These are phyloP conservation scores for Penicillium hordei DNA, from an alignment of 2,329 filamentous ascomycete genomes.

Conservation along the genomic window DNA sequence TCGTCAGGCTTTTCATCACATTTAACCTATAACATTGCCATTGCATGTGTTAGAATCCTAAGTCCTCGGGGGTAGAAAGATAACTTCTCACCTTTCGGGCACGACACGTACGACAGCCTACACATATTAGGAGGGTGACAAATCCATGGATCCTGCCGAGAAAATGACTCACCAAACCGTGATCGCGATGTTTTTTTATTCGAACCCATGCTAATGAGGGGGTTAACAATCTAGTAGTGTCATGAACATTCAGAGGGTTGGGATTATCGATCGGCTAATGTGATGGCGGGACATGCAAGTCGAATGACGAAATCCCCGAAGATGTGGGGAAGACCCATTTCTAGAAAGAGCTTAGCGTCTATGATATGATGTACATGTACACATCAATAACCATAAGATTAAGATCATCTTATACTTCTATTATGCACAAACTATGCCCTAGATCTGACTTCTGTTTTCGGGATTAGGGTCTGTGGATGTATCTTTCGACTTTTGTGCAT, in stretches of 20 bases:
- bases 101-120: slow-evolving; percentile 24
- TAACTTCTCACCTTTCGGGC: slow-evolving; percentile 22
- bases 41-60: neutral
- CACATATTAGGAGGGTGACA: neutral
- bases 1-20: slow-evolving; percentile 22
- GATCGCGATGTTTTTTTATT: slow-evolving; percentile 17
- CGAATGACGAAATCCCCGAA: neutral
- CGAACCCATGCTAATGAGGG: neutral
- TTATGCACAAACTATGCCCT: no score
- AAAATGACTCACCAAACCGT: slow-evolving; percentile 19
- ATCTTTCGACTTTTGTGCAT: no score
- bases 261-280: slow-evolving; percentile 2
- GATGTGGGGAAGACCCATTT: neutral
- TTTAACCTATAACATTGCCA: slow-evolving; percentile 16
- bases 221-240: neutral
- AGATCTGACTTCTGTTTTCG: no score
- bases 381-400: no score
- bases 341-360: neutral
- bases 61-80: neutral
- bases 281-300: slow-evolving; percentile 1
- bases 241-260: neutral
- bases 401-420: no score
- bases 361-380: no score
- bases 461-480: no score
- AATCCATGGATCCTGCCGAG: neutral